These are phyloP conservation scores for Pichia deserticola DNA, from an alignment of 805 yeast genomes.

Conservation along the genomic window DNA sequence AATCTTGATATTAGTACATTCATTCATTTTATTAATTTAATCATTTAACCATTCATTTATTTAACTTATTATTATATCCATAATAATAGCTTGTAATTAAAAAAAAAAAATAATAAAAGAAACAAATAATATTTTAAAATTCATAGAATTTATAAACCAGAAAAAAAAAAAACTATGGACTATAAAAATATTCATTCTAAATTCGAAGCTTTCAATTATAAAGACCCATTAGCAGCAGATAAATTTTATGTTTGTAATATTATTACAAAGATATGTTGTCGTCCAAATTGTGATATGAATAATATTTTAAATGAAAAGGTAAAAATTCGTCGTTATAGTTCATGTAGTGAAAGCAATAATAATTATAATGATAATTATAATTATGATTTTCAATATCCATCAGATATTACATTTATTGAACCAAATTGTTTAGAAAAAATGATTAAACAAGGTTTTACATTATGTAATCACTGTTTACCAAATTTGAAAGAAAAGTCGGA, in stretches of 20 bases:
- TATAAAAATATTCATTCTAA: slow-evolving; percentile 34
- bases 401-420: no score
- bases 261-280: slow-evolving; percentile 40
- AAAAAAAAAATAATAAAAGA: no score
- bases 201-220: slow-evolving; percentile 59
- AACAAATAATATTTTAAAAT: no score
- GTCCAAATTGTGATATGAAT: slow-evolving; percentile 58
- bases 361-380: slow-evolving; percentile 27
- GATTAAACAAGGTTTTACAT: slow-evolving; percentile 34
- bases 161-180: neutral
- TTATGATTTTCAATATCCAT: no score
- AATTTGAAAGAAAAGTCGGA: slow-evolving; percentile 18
- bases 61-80: no score
- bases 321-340: no score
- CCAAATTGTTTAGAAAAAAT: slow-evolving; percentile 35
- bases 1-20: no score
- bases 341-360: neutral
- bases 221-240: slow-evolving; percentile 59
- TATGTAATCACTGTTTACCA: slow-evolving; percentile 55
- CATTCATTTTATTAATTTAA: no score
- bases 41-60: no score
- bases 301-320: slow-evolving; percentile 23
- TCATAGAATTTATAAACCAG: no score
- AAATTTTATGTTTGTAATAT: slow-evolving; percentile 47
- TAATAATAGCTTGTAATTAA: no score